phyloP scores from a whole-genome alignment of 1,139 yeast genomes.

The Kazachstania sp. region DNA sequence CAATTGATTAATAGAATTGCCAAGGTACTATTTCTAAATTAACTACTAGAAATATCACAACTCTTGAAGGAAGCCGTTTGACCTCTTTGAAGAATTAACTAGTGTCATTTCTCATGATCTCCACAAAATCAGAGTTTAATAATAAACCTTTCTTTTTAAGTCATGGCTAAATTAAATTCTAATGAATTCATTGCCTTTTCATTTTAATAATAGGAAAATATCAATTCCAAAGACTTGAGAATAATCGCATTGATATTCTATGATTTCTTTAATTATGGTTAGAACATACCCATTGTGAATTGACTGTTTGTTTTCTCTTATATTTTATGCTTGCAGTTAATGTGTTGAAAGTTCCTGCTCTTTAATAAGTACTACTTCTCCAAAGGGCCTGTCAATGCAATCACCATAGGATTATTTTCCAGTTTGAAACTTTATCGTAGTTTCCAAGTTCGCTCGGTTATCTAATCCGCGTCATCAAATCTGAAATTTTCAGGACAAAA shows the following conservation, averaged over 20 bases:
- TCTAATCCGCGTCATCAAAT: too few relatives aligned
- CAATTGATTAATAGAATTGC: too few relatives aligned
- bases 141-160: not conserved
- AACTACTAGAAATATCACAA: not conserved
- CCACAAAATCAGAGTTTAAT: not conserved
- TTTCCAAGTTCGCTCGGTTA: not conserved
- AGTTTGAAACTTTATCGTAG: not conserved
- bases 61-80: not conserved
- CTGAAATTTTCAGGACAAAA: too few relatives aligned
- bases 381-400: too few relatives aligned
- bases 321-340: not conserved
- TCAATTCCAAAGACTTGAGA: not conserved
- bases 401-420: too few relatives aligned
- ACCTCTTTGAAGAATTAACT: not conserved
- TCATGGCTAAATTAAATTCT: not conserved
- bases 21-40: not conserved
- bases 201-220: not conserved
- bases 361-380: not conserved
- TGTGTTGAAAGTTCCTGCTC: too few relatives aligned
- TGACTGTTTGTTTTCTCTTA: constrained; percentile 26
- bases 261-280: not conserved
- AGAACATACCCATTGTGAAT: constrained; percentile 28
- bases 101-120: not conserved
- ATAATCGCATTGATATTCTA: constrained; percentile 8
- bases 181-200: not conserved